Percentiles rank a stretch among this genome's conserved stretches.
Conservation (phyloP, 148 eudicot species). For the Rhododendron ferrugineum region DNA sequence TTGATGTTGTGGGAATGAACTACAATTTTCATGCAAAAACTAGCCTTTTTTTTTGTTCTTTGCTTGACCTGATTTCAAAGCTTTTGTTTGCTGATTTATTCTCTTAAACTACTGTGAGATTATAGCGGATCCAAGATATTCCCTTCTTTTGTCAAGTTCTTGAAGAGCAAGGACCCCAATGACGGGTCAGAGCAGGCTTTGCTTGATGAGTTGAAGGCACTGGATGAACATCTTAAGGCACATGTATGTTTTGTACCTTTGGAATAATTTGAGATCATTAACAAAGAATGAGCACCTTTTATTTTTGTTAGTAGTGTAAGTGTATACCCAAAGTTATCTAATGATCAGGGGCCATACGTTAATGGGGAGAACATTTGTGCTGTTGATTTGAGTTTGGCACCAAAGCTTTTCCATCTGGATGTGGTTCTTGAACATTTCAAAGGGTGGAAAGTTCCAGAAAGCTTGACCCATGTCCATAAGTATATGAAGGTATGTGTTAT, state of each 20-base stretch:
- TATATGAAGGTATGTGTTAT: constrained; percentile 42
- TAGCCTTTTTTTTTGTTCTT: background rate
- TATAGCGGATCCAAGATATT: constrained; percentile 75
- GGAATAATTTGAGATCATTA: background rate
- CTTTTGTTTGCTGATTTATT: background rate
- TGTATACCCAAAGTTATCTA: background rate
- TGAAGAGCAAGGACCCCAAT: constrained; percentile 78
- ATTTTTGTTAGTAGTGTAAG: background rate
- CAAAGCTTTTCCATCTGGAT: constrained; percentile 76
- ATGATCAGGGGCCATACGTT: constrained; percentile 39
- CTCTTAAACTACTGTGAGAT: background rate
- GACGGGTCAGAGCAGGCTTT: constrained; percentile 83
- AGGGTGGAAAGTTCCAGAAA: constrained; percentile 66
- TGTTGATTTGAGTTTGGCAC: constrained; percentile 87
- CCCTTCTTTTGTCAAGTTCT: constrained; percentile 51
- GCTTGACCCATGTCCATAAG: constrained; percentile 43
- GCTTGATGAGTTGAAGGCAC: constrained; percentile 68
- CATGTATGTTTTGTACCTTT: constrained; percentile 38
- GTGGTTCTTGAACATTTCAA: constrained; percentile 84
- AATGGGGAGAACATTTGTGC: constrained; percentile 67
- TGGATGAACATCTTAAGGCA: constrained; percentile 78
- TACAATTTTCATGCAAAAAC: background rate
- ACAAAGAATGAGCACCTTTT: background rate
- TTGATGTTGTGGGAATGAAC: background rate
- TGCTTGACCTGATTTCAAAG: background rate